Evolutionary conservation across 441 rosid genomes (phyloP).

Genomic region (Arabidopsis lyrata): DNA sequence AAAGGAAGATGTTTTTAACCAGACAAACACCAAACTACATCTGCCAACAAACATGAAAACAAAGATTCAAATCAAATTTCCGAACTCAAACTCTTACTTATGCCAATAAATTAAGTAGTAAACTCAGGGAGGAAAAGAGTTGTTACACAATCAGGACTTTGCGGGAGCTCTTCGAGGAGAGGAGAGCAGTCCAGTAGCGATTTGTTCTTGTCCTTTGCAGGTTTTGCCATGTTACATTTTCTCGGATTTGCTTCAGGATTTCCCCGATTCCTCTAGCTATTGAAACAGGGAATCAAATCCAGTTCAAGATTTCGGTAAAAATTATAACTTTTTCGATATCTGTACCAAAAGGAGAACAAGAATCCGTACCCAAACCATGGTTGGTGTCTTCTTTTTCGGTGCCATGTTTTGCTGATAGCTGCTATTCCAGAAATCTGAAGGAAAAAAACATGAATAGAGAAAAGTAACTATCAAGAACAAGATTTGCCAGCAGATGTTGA

Average conservation of each 20-base stretch:
- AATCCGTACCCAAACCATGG: slow-evolving; percentile 5
- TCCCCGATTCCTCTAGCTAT: too few relatives aligned
- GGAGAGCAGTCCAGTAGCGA: too few relatives aligned
- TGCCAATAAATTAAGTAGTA: not conserved
- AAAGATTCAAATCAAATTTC: not conserved
- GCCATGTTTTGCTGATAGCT: not conserved
- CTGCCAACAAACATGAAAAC: not conserved
- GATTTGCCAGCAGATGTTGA: too few relatives aligned
- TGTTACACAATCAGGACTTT: not conserved
- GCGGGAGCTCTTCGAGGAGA: slow-evolving; percentile 13
- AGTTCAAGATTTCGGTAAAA: too few relatives aligned
- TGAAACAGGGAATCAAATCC: not conserved
- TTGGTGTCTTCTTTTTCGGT: not conserved
- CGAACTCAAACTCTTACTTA: not conserved
- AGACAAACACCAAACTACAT: too few relatives aligned
- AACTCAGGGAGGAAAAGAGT: not conserved
- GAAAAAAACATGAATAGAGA: too few relatives aligned
- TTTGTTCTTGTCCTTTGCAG: not conserved
- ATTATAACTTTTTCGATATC: too few relatives aligned
- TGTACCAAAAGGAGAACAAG: not conserved
- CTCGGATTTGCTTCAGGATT: too few relatives aligned
- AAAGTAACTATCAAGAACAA: too few relatives aligned
- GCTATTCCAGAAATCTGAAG: not conserved
- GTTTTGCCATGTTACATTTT: slow-evolving; percentile 2
- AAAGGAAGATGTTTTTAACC: too few relatives aligned